Conservation (phyloP, 139 green algal species). For the Bryopsis sp. region DNA sequence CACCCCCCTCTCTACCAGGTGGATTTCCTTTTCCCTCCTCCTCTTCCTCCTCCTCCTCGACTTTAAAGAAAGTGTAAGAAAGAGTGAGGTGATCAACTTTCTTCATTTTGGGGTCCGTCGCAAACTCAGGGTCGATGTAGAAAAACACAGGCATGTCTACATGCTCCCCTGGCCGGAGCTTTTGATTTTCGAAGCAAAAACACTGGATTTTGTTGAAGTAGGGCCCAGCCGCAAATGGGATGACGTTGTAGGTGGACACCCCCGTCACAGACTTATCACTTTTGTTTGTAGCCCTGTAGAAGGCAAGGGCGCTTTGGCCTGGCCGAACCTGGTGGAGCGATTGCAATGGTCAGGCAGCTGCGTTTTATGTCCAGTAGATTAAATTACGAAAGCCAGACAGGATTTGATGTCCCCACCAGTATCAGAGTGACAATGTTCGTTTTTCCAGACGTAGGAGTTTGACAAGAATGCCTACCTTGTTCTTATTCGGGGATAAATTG, state of each 20-base stretch:
- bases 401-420: no score
- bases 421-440: no score
- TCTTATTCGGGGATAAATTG: no score
- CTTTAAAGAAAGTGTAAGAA: conserved; percentile 93
- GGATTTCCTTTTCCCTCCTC: no score
- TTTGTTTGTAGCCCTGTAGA: conserved; percentile 74
- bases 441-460: no score
- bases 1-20: no score
- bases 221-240: conserved; percentile 64
- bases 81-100: conserved; percentile 84
- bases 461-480: no score
- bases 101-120: conserved; percentile 72
- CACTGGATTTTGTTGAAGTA: conserved; percentile 99
- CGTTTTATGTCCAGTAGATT: no score
- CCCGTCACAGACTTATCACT: conserved; percentile 64
- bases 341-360: neutral
- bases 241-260: conserved; percentile 97
- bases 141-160: conserved; percentile 99
- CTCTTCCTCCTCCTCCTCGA: conserved; percentile 34
- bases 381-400: no score
- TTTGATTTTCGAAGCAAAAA: conserved; percentile 95
- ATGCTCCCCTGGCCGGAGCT: conserved; percentile 67
- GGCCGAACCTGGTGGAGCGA: conserved; percentile 32
- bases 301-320: conserved; percentile 90
- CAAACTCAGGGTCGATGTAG: conserved; percentile 96